Base-by-base conservation (phyloP, 306 rosid genomes). In the Delonix regia region DNA sequence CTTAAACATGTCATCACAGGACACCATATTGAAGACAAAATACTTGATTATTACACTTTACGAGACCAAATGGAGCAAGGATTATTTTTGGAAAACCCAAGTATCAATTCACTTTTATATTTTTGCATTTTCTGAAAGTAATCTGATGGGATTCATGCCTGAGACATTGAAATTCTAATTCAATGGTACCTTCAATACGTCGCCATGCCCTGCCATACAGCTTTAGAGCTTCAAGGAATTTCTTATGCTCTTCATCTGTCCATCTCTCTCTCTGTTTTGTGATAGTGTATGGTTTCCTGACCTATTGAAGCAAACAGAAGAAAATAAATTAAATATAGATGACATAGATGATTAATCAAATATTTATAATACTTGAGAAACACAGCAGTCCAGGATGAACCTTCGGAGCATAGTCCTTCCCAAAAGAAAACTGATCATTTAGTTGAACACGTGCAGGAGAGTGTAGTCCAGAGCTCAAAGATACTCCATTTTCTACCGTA, bases 171-270 rank as follows among this genome's bases (percentile, higher is more conserved):
- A 66, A 18, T 45, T 39, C 9, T 2, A 21, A 48, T 28, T 25
- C 6, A 79, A 27, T 34, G 18, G 42, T 84, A 93, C 98, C 94
- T 89, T 94, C 97, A n/a, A 94, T 94, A 21, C 80, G 82, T 41
- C 93, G 86, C 98, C 98, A 94, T 14, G 93, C 94, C 8, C 98
- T 90, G 36, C 98, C 97, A 75, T 87, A 72, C 28, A 91, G 87
- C 84, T 87, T 94, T 22, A 94, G 74, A 76, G 98, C 98, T 76
- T 94, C 98, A 36, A 94, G 81, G 82, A 94, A 91, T 78, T 85
- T 94, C 77, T 86, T 84, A 39, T 94, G 98, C 69, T 94, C 98
- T 60, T 94, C 98, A 52, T 91, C 90, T 9, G 93, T 88, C 98
- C 98, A 94, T 55, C 90, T 69, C 81, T 94, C 98, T 75, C 98